Evolutionary conservation across 805 yeast species (phyloP).

Genomic region (Kluyveromyces starmeri): DNA sequence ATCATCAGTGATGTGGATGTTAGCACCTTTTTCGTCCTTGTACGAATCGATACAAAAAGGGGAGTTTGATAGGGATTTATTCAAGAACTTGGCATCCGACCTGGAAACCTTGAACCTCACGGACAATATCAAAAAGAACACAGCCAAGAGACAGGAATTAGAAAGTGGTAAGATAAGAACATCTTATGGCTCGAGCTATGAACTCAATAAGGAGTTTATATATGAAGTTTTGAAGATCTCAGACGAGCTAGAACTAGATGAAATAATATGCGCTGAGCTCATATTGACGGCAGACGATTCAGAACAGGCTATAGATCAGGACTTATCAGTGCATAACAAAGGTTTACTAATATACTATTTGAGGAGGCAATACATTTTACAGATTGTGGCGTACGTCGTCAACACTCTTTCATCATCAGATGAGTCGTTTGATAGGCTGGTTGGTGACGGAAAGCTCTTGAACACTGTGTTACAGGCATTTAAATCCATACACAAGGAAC

Average conservation of each 20-base stretch:
- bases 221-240: constrained; percentile 48
- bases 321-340: constrained; percentile 38
- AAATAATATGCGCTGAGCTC: constrained; percentile 62
- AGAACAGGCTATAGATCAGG: constrained; percentile 9
- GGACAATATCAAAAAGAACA: constrained; percentile 34
- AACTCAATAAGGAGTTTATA: constrained; percentile 58
- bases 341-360: constrained; percentile 63
- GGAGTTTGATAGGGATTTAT: constrained; percentile 17
- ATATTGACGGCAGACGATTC: constrained; percentile 34
- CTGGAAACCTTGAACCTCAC: constrained; percentile 34
- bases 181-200: constrained; percentile 39
- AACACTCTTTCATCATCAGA: constrained; percentile 16
- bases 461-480: constrained; percentile 46
- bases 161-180: constrained; percentile 41
- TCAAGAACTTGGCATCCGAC: constrained; percentile 36
- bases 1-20: constrained; percentile 22
- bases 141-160: constrained; percentile 37
- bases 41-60: constrained; percentile 37
- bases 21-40: constrained; percentile 33
- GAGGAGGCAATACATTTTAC: constrained; percentile 66
- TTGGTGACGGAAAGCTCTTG: constrained; percentile 24
- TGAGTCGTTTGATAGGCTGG: constrained; percentile 9
- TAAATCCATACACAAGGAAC: constrained; percentile 45
- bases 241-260: constrained; percentile 68
- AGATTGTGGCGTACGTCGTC: constrained; percentile 42